phyloP scores from a whole-genome alignment of 805 yeast species.

The Teunomyces gatunensis region DNA sequence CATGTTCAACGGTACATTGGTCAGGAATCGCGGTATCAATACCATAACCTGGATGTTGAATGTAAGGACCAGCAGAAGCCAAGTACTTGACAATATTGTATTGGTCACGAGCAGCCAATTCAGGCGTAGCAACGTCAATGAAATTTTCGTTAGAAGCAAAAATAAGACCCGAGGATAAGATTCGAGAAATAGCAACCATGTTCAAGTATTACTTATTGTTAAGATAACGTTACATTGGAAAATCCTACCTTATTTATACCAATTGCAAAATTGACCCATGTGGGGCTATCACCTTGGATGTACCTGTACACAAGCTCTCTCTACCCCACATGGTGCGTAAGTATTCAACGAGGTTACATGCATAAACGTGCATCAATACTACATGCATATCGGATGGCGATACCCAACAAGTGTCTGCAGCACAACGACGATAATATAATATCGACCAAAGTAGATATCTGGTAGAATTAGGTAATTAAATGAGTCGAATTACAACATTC shows the following conservation, averaged over 20 bases:
- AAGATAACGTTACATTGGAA: not conserved
- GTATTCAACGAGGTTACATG: not conserved
- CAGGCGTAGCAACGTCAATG: constrained; percentile 24
- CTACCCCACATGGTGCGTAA: too few species aligned
- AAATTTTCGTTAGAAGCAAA: constrained; percentile 18
- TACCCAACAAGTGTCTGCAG: not conserved
- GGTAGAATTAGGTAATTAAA: not conserved
- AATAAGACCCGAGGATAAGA: constrained; percentile 23
- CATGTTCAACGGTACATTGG: constrained; percentile 59
- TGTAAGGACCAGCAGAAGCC: constrained; percentile 26
- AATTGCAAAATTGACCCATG: not conserved
- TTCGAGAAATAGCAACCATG: constrained; percentile 21
- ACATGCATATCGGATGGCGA: not conserved
- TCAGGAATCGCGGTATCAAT: constrained; percentile 26
- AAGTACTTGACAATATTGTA: constrained; percentile 23
- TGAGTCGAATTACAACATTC: not conserved
- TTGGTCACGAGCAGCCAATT: constrained; percentile 24
- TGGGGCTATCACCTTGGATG: not conserved
- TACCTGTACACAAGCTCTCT: too few species aligned
- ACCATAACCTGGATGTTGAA: constrained; percentile 25
- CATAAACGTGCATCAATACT: not conserved
- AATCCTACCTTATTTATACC: not conserved
- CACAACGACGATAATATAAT: not conserved
- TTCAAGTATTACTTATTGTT: too few species aligned
- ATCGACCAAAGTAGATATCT: not conserved